Conservation (phyloP, 441 rosid species). For the Viola pubescens region DNA sequence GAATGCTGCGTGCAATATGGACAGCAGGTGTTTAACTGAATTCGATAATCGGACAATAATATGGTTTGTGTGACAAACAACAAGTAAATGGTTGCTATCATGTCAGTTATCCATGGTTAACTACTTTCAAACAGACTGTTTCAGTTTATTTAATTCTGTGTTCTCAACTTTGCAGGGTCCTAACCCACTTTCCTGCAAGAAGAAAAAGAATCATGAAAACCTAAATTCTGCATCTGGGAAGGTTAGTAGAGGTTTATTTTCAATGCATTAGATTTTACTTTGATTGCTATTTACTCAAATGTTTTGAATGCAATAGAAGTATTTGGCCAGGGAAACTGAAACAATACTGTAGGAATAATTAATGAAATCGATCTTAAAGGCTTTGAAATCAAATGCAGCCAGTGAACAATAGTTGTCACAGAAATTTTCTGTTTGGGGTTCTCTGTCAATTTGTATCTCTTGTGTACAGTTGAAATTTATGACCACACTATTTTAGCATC, state of each 20-base stretch:
- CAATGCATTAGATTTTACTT: no score
- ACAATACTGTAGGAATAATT: no score
- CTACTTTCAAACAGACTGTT: conserved; percentile 1
- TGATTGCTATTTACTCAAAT: no score
- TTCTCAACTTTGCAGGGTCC: conserved; percentile 52
- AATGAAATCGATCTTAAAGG: no score
- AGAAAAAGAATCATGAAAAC: conserved; percentile 42
- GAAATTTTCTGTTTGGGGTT: no score
- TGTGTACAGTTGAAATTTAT: neutral
- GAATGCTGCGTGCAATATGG: neutral
- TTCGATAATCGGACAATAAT: neutral
- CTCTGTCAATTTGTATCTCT: neutral
- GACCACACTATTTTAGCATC: no score
- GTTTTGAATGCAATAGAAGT: no score
- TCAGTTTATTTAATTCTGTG: conserved; percentile 4
- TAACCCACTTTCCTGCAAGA: conserved; percentile 74
- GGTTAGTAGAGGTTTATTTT: conserved; percentile 25
- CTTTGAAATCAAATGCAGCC: no score
- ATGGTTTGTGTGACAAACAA: neutral
- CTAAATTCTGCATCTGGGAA: conserved; percentile 23
- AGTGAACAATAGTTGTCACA: no score
- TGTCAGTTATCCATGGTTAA: neutral
- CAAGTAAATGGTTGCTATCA: neutral
- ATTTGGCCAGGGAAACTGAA: no score
- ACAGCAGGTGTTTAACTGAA: neutral